phyloP scores from a whole-genome alignment of 2,329 filamentous ascomycete genomes.

The Ceratocystis cacaofunesta region DNA sequence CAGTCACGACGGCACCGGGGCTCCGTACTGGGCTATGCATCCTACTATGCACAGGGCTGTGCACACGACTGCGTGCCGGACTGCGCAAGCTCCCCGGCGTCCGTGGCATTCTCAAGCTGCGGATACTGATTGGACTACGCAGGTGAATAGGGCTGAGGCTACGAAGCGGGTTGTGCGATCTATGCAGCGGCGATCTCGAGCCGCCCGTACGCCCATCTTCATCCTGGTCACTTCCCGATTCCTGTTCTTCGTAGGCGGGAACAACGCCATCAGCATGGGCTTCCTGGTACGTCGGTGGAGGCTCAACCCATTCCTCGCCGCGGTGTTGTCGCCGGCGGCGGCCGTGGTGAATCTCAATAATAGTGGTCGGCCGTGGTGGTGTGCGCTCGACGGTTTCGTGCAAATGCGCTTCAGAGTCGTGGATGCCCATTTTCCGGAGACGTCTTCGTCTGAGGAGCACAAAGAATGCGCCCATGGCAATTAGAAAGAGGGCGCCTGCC shows the following conservation, averaged over 20 bases:
- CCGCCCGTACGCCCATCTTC: not conserved
- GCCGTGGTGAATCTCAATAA: constrained; percentile 14
- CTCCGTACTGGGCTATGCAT: constrained; percentile 5
- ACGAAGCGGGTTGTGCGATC: constrained; percentile 1
- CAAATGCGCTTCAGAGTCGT: constrained; percentile 13
- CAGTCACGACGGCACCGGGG: not conserved
- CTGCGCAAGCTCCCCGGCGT: constrained; percentile 12
- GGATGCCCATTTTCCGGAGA: constrained; percentile 12
- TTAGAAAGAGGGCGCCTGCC: constrained; percentile 7
- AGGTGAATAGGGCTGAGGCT: constrained; percentile 9
- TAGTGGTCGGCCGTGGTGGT: constrained; percentile 7
- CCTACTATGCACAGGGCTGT: not conserved
- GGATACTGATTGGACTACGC: constrained; percentile 13
- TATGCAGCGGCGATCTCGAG: constrained; percentile 5
- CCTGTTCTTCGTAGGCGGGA: constrained; percentile 13
- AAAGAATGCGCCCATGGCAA: constrained; percentile 13
- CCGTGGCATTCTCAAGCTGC: constrained; percentile 11
- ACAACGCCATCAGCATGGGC: constrained; percentile 16
- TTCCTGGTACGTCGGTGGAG: constrained; percentile 15
- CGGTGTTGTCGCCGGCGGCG: constrained; percentile 8
- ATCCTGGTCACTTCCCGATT: constrained; percentile 11
- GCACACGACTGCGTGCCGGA: constrained; percentile 1
- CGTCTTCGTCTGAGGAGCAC: constrained; percentile 13
- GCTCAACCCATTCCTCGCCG: constrained; percentile 15
- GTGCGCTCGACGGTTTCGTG: constrained; percentile 11